Conservation (phyloP, 2,329 filamentous ascomycete species). For the Stenocarpella maydis region DNA sequence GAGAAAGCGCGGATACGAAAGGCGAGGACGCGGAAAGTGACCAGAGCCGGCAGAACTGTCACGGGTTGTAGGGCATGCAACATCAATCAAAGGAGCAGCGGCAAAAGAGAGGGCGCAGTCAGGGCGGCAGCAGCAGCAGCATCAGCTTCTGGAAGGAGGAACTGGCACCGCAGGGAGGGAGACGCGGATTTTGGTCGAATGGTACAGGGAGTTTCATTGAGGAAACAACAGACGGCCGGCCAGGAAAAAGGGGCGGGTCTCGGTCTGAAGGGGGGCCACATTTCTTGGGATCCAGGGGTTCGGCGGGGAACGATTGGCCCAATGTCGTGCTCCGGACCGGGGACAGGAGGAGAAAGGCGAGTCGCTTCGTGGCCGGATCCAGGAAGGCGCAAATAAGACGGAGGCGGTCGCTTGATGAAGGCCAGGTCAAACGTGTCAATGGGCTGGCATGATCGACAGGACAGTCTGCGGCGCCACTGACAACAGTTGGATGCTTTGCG, state of each 20-base stretch:
- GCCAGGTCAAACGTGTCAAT: conserved; percentile 10
- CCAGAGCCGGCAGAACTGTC: conserved; percentile 27
- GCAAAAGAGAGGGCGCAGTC: background rate
- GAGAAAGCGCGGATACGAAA: conserved; percentile 7
- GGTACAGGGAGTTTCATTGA: conserved; percentile 31
- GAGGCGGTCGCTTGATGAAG: conserved; percentile 7
- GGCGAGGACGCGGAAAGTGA: conserved; percentile 23
- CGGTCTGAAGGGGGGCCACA: conserved; percentile 16
- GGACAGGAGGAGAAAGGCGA: conserved; percentile 23
- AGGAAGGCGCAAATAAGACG: conserved; percentile 9
- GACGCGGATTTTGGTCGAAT: conserved; percentile 22
- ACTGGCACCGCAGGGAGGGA: conserved; percentile 19
- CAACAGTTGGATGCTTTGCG: conserved; percentile 9
- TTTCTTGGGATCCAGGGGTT: conserved; percentile 29
- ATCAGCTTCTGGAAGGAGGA: conserved; percentile 23
- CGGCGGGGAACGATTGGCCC: conserved; percentile 33
- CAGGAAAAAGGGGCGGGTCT: conserved; percentile 31
- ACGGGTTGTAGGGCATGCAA: conserved; percentile 27
- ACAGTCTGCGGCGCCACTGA: background rate
- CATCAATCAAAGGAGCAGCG: conserved; percentile 29
- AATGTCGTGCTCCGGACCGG: conserved; percentile 8
- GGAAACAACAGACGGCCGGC: conserved; percentile 22
- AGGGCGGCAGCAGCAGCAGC: conserved; percentile 8
- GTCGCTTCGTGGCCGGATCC: conserved; percentile 21
- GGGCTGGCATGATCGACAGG: background rate